Evolutionary conservation across 1,139 yeast species (phyloP).

Genomic region (Hyphopichia khmerensis): DNA sequence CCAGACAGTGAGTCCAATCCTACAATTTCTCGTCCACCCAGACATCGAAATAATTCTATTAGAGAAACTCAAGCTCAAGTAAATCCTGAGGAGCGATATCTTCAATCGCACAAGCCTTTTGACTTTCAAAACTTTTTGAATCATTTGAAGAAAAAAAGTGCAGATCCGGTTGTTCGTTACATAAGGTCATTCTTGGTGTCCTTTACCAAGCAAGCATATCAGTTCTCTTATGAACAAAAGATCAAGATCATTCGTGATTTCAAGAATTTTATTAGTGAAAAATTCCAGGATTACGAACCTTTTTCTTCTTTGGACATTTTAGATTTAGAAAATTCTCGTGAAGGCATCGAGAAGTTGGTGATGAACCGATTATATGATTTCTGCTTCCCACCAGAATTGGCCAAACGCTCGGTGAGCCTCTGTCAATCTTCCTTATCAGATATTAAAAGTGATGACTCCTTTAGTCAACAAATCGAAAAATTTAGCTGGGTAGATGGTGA

Average conservation of each 20-base stretch:
- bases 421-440: constrained; percentile 45
- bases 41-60: constrained; percentile 2
- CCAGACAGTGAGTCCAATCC: not conserved
- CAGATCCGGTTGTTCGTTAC: constrained; percentile 88
- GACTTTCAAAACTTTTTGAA: constrained; percentile 81
- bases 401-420: constrained; percentile 14
- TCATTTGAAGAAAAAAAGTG: constrained; percentile 69
- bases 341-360: constrained; percentile 88
- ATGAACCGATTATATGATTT: constrained; percentile 82
- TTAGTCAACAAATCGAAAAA: constrained; percentile 58
- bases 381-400: constrained; percentile 79
- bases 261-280: constrained; percentile 65
- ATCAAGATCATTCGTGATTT: constrained; percentile 73
- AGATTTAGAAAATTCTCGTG: constrained; percentile 70
- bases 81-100: constrained; percentile 30
- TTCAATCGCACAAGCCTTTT: constrained; percentile 54
- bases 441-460: constrained; percentile 55
- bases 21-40: not conserved
- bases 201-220: constrained; percentile 59
- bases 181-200: constrained; percentile 77
- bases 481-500: constrained; percentile 74
- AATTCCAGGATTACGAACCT: constrained; percentile 68
- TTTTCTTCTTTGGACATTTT: constrained; percentile 63
- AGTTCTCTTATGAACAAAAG: constrained; percentile 77
- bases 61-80: constrained; percentile 9